phyloP scores from a whole-genome alignment of 176 grass and related monocot species.

The Saccharum spontaneum region DNA sequence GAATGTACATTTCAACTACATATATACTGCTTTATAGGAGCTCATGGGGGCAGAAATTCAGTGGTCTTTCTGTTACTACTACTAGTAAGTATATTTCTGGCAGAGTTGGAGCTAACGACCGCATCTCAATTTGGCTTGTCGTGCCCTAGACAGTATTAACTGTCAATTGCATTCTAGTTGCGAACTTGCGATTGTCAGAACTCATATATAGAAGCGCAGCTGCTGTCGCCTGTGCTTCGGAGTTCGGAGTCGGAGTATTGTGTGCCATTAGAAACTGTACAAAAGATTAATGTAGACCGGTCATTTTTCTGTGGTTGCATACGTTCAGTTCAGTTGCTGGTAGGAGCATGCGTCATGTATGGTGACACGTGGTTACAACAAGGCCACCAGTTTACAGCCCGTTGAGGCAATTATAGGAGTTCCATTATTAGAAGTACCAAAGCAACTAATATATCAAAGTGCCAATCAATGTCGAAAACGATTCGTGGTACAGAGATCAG shows the following conservation, averaged over 20 bases:
- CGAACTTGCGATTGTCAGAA: slow-evolving; percentile 5
- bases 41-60: background rate
- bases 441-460: background rate
- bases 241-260: slow-evolving; percentile 2
- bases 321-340: background rate
- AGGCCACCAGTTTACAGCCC: background rate
- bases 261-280: slow-evolving; percentile 44
- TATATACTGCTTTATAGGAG: slow-evolving; percentile 9
- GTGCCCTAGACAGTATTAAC: slow-evolving; percentile 19
- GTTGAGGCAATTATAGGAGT: background rate
- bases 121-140: slow-evolving; percentile 34
- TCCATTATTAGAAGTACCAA: background rate
- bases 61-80: slow-evolving; percentile 12
- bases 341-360: background rate
- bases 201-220: background rate
- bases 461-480: background rate
- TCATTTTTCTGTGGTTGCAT: slow-evolving; percentile 25
- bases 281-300: slow-evolving; percentile 32
- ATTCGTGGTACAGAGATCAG: background rate
- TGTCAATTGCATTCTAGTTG: slow-evolving; percentile 1
- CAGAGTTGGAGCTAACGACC: slow-evolving; percentile 35
- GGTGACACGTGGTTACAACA: background rate
- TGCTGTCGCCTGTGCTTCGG: slow-evolving; percentile 7
- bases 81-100: slow-evolving; percentile 4
- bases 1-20: slow-evolving; percentile 43